These are phyloP conservation scores for Pyrus communis DNA, from an alignment of 306 rosid genomes.

Conservation along the genomic window DNA sequence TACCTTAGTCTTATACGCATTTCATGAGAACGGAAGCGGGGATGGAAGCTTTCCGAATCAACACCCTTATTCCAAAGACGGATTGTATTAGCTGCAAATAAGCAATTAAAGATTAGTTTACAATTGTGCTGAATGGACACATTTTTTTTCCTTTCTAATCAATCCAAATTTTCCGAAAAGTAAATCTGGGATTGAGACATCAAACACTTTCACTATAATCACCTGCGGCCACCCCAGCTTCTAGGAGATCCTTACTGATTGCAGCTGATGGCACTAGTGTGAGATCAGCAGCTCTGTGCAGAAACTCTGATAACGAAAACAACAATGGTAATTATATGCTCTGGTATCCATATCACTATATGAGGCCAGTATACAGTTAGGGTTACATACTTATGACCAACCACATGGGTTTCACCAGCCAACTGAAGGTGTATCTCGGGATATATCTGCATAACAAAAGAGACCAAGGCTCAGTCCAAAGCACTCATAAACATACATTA, in stretches of 20 bases:
- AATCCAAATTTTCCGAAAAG: neutral
- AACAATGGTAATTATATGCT: conserved; percentile 14
- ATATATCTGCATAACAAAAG: conserved; percentile 57
- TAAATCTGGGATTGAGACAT: neutral
- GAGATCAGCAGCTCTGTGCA: conserved; percentile 93
- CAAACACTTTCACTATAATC: conserved; percentile 4
- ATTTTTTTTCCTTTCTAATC: neutral
- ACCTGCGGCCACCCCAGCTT: conserved; percentile 81
- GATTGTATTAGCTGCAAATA: conserved; percentile 71
- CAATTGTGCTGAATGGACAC: neutral
- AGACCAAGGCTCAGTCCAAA: neutral
- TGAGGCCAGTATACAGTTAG: conserved; percentile 6
- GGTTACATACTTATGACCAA: conserved; percentile 66
- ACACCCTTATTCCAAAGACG: conserved; percentile 99
- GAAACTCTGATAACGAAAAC: conserved; percentile 58
- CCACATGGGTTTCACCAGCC: conserved; percentile 99
- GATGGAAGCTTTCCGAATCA: conserved; percentile 87
- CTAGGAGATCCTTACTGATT: conserved; percentile 71
- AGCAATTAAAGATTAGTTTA: conserved; percentile 11
- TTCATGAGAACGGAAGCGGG: conserved; percentile 63
- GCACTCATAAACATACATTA: neutral
- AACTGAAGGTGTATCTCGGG: conserved; percentile 96
- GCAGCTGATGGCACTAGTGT: conserved; percentile 97
- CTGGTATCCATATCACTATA: neutral
- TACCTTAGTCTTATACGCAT: conserved; percentile 83